phyloP scores from a whole-genome alignment of 2,329 filamentous ascomycete species.

The Colletotrichum graminicola region DNA sequence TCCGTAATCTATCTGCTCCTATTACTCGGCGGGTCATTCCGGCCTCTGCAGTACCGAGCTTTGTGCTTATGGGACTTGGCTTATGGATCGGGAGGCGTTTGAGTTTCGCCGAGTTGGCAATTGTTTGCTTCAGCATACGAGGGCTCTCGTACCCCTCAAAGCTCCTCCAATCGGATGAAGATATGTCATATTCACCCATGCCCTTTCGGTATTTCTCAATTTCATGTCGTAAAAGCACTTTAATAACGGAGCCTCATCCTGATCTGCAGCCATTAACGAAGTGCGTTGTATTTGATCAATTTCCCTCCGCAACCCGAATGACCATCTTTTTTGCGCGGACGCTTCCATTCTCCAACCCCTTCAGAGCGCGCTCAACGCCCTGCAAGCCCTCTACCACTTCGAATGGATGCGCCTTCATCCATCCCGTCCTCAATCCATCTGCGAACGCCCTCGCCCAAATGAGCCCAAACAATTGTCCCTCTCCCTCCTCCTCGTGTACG shows the following conservation, averaged over 20 bases:
- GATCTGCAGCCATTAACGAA: not conserved
- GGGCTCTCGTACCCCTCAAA: not conserved
- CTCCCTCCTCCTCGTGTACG: slow-evolving; percentile 37
- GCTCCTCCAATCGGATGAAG: not conserved
- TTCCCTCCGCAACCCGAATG: slow-evolving; percentile 38
- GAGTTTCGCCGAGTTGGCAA: not conserved
- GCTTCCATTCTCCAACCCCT: slow-evolving; percentile 36
- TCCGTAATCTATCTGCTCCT: not conserved
- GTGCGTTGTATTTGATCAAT: not conserved
- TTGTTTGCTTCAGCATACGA: not conserved
- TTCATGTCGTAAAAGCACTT: slow-evolving; percentile 8
- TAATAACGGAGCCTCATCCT: not conserved
- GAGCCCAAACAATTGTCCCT: slow-evolving; percentile 39
- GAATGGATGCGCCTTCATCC: slow-evolving; percentile 43
- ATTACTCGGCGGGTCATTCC: not conserved
- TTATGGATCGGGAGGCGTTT: not conserved
- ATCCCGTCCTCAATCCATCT: slow-evolving; percentile 39
- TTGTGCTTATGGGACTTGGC: not conserved
- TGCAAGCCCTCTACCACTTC: slow-evolving; percentile 40
- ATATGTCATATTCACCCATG: not conserved
- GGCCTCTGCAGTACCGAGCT: not conserved
- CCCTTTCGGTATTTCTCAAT: not conserved
- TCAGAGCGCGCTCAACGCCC: slow-evolving; percentile 35
- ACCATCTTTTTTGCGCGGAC: slow-evolving; percentile 44
- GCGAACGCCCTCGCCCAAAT: slow-evolving; percentile 39